Percentiles rank a stretch among this genome's conserved stretches.
phyloP scores from a whole-genome alignment of 2,329 filamentous ascomycete species.

The Penicillium sp. region DNA sequence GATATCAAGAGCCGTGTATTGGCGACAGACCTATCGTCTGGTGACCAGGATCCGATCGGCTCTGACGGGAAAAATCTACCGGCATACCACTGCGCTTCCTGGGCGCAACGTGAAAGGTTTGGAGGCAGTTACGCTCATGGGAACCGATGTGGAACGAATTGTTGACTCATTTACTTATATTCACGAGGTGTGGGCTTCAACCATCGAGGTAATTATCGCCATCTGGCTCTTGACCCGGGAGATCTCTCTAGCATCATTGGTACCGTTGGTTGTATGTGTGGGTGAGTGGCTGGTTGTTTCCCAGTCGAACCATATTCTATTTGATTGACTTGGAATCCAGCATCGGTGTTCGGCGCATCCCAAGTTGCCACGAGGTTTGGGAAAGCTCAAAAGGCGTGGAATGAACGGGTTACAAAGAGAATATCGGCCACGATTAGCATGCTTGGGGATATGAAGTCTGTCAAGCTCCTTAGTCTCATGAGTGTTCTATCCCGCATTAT shows the following conservation, averaged over 20 bases:
- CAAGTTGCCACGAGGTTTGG: slow-evolving; percentile 2
- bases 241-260: not conserved
- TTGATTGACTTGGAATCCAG: not conserved
- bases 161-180: slow-evolving; percentile 37
- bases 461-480: slow-evolving; percentile 49
- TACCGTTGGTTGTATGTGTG: not conserved
- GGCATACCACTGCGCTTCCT: slow-evolving; percentile 31
- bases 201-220: slow-evolving; percentile 42
- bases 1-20: slow-evolving; percentile 37
- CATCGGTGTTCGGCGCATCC: slow-evolving; percentile 2
- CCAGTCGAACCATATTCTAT: too few species aligned
- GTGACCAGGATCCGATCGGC: slow-evolving; percentile 41
- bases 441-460: slow-evolving; percentile 39
- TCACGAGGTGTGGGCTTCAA: slow-evolving; percentile 44
- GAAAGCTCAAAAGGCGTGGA: slow-evolving; percentile 5
- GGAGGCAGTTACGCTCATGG: slow-evolving; percentile 43
- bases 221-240: slow-evolving; percentile 31
- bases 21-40: slow-evolving; percentile 39
- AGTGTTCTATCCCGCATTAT: slow-evolving; percentile 35
- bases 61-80: slow-evolving; percentile 48
- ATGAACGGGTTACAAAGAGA: slow-evolving; percentile 5
- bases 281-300: too few species aligned
- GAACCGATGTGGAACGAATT: slow-evolving; percentile 44
- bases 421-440: slow-evolving; percentile 20
- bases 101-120: slow-evolving; percentile 30